phyloP scores from a whole-genome alignment of 257 asterid species.

The Salvia rosmarinus region DNA sequence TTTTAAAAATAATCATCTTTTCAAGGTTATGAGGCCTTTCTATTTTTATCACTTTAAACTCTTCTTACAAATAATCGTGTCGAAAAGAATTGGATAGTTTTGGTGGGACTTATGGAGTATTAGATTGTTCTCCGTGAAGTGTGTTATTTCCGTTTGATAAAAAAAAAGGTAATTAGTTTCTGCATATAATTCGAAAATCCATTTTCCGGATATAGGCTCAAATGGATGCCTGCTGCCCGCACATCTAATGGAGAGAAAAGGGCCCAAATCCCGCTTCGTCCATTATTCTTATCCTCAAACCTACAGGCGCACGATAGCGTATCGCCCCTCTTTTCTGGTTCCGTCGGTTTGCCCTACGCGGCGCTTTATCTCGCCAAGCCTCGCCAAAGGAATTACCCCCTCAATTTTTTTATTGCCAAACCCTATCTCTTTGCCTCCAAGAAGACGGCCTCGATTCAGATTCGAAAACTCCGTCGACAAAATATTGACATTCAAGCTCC shows the following conservation, averaged over 20 bases:
- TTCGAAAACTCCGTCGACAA: conserved; percentile 28
- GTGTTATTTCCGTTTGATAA: too few relatives aligned
- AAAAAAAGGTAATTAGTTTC: too few relatives aligned
- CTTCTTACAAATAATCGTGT: too few relatives aligned
- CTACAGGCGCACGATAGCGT: conserved; percentile 50
- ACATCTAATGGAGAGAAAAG: neutral
- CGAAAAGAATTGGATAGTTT: too few relatives aligned
- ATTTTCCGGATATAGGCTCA: too few relatives aligned
- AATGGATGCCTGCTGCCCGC: too few relatives aligned
- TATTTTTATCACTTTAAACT: too few relatives aligned
- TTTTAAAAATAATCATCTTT: too few relatives aligned
- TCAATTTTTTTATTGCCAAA: conserved; percentile 5
- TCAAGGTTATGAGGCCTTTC: too few relatives aligned
- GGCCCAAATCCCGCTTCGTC: conserved; percentile 32
- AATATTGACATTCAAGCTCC: conserved; percentile 25
- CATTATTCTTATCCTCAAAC: conserved; percentile 35
- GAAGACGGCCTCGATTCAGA: conserved; percentile 31
- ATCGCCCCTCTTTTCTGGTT: conserved; percentile 43
- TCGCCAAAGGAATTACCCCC: conserved; percentile 28
- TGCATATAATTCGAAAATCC: too few relatives aligned
- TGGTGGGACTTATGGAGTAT: too few relatives aligned
- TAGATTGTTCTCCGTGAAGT: too few relatives aligned
- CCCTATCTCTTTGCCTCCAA: conserved; percentile 35
- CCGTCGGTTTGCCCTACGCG: conserved; percentile 50
- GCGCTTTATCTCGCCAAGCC: conserved; percentile 41